These are phyloP conservation scores for Solanum acaule DNA, from an alignment of 257 asterid genomes.

Conservation along the genomic window DNA sequence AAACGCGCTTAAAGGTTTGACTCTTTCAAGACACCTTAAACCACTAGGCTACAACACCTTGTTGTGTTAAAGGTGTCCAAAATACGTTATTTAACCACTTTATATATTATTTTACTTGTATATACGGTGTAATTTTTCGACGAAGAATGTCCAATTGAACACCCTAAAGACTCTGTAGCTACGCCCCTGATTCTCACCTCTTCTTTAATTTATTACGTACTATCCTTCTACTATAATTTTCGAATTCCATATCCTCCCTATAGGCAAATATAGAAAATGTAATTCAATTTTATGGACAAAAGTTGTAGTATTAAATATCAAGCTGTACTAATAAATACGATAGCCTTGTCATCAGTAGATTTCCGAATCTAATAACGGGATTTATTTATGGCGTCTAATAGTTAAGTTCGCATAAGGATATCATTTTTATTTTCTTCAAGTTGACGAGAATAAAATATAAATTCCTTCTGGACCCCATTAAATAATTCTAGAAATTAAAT, in stretches of 20 bases:
- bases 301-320: neutral
- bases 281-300: neutral
- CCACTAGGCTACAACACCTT: no score
- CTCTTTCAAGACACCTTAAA: no score
- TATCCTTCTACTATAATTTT: no score
- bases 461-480: neutral
- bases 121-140: no score
- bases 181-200: fast-evolving
- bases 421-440: neutral
- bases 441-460: neutral
- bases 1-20: no score
- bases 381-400: neutral
- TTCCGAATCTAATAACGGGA: neutral
- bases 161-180: no score
- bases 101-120: no score
- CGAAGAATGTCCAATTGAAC: no score
- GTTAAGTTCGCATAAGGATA: neutral
- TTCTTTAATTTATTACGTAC: no score
- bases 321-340: neutral
- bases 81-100: no score
- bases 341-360: neutral
- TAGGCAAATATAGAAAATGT: neutral
- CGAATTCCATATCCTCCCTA: neutral
- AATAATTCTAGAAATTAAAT: neutral
- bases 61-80: no score